Evolutionary conservation across 2,329 filamentous ascomycete species (phyloP).

Genomic region (Pseudogymnoascus sp.): DNA sequence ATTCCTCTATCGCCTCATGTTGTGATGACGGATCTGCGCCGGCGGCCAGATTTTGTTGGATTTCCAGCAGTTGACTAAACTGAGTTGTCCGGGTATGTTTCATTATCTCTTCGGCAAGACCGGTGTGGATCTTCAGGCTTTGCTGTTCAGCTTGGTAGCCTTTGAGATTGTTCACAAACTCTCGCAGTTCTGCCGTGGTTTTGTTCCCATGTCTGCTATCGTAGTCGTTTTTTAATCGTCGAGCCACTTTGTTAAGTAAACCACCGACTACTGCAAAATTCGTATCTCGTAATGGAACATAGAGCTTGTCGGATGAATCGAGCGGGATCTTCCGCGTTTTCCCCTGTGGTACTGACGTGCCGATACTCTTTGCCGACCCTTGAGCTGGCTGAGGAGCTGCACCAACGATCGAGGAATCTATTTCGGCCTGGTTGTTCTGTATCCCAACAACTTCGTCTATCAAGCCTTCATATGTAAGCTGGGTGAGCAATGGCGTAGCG

Average conservation of each 20-base stretch:
- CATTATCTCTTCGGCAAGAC: slow-evolving; percentile 89
- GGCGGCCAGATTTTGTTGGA: slow-evolving; percentile 91
- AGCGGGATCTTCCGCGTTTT: slow-evolving; percentile 82
- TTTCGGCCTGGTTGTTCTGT: slow-evolving; percentile 83
- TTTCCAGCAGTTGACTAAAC: slow-evolving; percentile 81
- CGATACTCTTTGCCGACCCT: slow-evolving; percentile 48
- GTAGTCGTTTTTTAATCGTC: slow-evolving; percentile 78
- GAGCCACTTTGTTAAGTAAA: slow-evolving; percentile 82
- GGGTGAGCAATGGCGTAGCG: slow-evolving; percentile 83
- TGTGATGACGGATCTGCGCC: slow-evolving; percentile 84
- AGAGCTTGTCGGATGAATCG: slow-evolving; percentile 83
- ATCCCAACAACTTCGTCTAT: slow-evolving; percentile 93
- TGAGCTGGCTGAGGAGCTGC: slow-evolving; percentile 52
- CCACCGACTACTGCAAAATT: slow-evolving; percentile 94
- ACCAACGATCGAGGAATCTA: slow-evolving; percentile 84
- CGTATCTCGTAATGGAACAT: slow-evolving; percentile 76
- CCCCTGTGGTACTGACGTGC: slow-evolving; percentile 50
- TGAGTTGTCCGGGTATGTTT: slow-evolving; percentile 83
- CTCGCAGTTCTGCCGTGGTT: slow-evolving; percentile 82
- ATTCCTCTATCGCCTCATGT: slow-evolving; percentile 84
- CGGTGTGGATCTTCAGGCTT: slow-evolving; percentile 85
- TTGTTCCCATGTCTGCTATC: slow-evolving; percentile 81
- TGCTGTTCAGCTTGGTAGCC: slow-evolving; percentile 90
- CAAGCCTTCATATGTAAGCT: slow-evolving; percentile 92
- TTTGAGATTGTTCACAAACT: slow-evolving; percentile 90